Conservation (phyloP, 805 yeast genomes). For the Saccharomyces paradoxus region DNA sequence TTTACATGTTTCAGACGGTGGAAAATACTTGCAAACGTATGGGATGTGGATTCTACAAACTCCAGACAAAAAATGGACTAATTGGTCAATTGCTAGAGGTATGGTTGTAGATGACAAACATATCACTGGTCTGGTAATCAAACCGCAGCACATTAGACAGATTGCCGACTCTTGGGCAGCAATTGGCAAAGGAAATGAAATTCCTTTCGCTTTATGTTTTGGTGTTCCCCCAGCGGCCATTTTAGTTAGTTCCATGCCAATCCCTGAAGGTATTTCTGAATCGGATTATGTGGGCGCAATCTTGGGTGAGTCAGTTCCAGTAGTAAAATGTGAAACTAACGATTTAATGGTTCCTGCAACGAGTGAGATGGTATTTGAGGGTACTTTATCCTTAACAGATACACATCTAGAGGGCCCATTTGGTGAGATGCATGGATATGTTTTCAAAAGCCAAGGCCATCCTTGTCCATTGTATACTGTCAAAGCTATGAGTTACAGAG, state of each 20-base stretch:
- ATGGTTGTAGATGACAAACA: slow-evolving; percentile 20
- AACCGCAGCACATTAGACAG: slow-evolving; percentile 23
- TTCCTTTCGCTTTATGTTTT: slow-evolving; percentile 23
- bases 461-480: slow-evolving; percentile 25
- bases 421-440: slow-evolving; percentile 30
- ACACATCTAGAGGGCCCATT: slow-evolving; percentile 24
- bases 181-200: slow-evolving; percentile 17
- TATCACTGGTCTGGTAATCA: slow-evolving; percentile 22
- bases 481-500: slow-evolving; percentile 18
- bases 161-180: slow-evolving; percentile 22
- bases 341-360: slow-evolving; percentile 23
- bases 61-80: slow-evolving; percentile 25
- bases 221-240: slow-evolving; percentile 30
- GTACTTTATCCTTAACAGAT: slow-evolving; percentile 15
- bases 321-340: slow-evolving; percentile 19
- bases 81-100: slow-evolving; percentile 28
- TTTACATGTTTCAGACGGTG: slow-evolving; percentile 22
- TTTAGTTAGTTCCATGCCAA: slow-evolving; percentile 20
- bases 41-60: slow-evolving; percentile 25
- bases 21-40: slow-evolving; percentile 25
- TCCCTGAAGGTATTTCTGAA: slow-evolving; percentile 16
- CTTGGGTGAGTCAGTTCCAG: slow-evolving; percentile 23
- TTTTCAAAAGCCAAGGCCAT: slow-evolving; percentile 18
- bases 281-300: slow-evolving; percentile 23
- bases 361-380: slow-evolving; percentile 25